Base-by-base conservation (phyloP, 108 stramenopile genomes). In the Asterionellopsis glacialis region DNA sequence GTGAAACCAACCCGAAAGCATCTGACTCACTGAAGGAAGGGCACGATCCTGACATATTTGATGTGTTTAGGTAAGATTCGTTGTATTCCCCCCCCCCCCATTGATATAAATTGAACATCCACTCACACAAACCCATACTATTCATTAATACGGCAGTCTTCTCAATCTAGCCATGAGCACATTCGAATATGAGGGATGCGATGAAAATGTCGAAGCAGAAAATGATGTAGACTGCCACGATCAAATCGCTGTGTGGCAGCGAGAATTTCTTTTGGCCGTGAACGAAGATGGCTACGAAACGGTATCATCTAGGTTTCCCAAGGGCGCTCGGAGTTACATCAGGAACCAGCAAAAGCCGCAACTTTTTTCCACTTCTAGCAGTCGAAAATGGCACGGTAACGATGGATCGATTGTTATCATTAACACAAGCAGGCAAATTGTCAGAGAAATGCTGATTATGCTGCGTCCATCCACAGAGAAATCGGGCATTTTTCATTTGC, bases 171-270 rank as follows among this genome's bases (percentile, higher is more conserved):
- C 84, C 15, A 57, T 93, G 11, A 63, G 70, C 16, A 93, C 92
- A 11, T 65, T 88, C 50, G 92, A 93, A 63, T 93, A 90, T 63
- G 88, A 87, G 66, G 88, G 92, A 19, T 71, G 60, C 44, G 83
- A 86, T 33, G 67, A 69, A 44, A 59, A 72, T 27, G 25, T 61
- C 11, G 82, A 72, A 43, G 61, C 68, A 11, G 75, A 66, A 2
- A 64, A 70, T 26, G 59, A 51, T 39, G 43, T 41, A 15, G 70
- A 72, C 26, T 49, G 59, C 12, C 48, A 63, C 13, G 56, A 70
- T 24, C 70, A 72, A 43, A 55, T 69, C 19, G 61, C 77, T 6
- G 67, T 69, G 14, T 88, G 87, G 87, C 63, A 65, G n/a, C 73
- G 66, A 54, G 87, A 88, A 40, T 88, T 78, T 55, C 56, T 88